Conservation (phyloP, 495 filamentous ascomycete species). For the Margaritispora aquatica region DNA sequence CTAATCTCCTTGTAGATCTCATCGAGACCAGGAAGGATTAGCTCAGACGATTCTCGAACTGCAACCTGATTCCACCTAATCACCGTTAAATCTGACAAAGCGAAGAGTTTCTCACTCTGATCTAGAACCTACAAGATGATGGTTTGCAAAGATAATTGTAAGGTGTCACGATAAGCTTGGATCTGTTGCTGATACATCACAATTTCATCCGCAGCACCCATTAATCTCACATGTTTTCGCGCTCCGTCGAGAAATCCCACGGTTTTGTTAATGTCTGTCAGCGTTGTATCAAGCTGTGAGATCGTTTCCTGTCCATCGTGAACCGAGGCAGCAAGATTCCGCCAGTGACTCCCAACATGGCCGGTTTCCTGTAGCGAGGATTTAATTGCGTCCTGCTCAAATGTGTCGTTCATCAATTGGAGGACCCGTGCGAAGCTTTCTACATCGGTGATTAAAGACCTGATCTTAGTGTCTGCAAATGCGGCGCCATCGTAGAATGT, state of each 20-base stretch:
- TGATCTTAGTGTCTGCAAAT: conserved; percentile 10
- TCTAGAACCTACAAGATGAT: too few species aligned
- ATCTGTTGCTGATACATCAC: conserved; percentile 8
- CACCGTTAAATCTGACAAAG: too few species aligned
- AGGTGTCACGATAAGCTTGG: conserved; percentile 8
- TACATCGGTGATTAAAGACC: conserved; percentile 8
- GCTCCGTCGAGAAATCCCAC: conserved; percentile 9
- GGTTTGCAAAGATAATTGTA: conserved; percentile 14
- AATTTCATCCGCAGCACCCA: conserved; percentile 7
- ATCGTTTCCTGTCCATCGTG: conserved; percentile 11
- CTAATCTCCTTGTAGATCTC: not conserved
- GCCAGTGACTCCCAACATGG: conserved; percentile 14
- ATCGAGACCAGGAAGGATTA: not conserved
- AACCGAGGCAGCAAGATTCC: conserved; percentile 8
- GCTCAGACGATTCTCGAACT: not conserved
- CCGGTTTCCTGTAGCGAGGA: conserved; percentile 8
- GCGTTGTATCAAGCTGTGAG: conserved; percentile 1
- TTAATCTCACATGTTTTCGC: conserved; percentile 10
- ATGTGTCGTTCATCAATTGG: conserved; percentile 13
- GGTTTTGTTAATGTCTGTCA: conserved; percentile 11
- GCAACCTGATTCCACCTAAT: not conserved
- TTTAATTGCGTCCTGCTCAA: conserved; percentile 5
- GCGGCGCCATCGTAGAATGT: conserved; percentile 11
- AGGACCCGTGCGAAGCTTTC: conserved; percentile 14
- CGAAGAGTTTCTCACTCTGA: too few species aligned